Conservation (phyloP, 1,284 basidiomycete species). For the Trametes hirsuta region DNA sequence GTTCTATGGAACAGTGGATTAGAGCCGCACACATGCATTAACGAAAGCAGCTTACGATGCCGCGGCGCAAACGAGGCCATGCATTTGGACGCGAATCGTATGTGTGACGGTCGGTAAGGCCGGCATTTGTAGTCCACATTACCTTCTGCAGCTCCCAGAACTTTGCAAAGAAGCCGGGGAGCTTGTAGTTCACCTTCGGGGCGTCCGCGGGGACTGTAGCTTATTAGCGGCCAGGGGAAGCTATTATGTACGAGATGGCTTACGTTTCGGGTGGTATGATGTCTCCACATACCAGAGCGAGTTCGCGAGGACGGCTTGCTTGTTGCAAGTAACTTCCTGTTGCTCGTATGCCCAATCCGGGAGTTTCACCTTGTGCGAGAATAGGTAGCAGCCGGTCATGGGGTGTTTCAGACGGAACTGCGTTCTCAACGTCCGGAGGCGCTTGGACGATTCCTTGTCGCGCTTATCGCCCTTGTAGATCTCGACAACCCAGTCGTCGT, state of each 20-base stretch:
- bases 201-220: slow-evolving; percentile 67
- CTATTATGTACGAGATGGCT: slow-evolving; percentile 37
- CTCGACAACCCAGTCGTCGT: slow-evolving; percentile 96
- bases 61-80: slow-evolving; percentile 90
- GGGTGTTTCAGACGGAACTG: slow-evolving; percentile 86
- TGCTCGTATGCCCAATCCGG: slow-evolving; percentile 99
- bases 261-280: slow-evolving; percentile 75
- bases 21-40: not conserved
- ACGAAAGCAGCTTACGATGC: slow-evolving; percentile 74
- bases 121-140: slow-evolving; percentile 99
- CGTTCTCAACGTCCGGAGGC: slow-evolving; percentile 82
- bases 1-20: slow-evolving; percentile 54
- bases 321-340: slow-evolving; percentile 98
- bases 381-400: slow-evolving; percentile 93
- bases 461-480: slow-evolving; percentile 72
- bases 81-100: slow-evolving; percentile 91
- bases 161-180: slow-evolving; percentile 87
- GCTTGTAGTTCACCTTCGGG: slow-evolving; percentile 85
- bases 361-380: slow-evolving; percentile 96
- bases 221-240: not conserved
- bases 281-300: slow-evolving; percentile 97
- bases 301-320: slow-evolving; percentile 90
- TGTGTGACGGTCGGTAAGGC: slow-evolving; percentile 91
- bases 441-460: slow-evolving; percentile 71
- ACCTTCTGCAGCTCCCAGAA: slow-evolving; percentile 93